A percentile compares a stretch with the other conserved stretches of the same genome.
These are phyloP conservation scores for Colletotrichum sojae DNA, from an alignment of 2,329 filamentous ascomycete genomes.

Conservation along the genomic window DNA sequence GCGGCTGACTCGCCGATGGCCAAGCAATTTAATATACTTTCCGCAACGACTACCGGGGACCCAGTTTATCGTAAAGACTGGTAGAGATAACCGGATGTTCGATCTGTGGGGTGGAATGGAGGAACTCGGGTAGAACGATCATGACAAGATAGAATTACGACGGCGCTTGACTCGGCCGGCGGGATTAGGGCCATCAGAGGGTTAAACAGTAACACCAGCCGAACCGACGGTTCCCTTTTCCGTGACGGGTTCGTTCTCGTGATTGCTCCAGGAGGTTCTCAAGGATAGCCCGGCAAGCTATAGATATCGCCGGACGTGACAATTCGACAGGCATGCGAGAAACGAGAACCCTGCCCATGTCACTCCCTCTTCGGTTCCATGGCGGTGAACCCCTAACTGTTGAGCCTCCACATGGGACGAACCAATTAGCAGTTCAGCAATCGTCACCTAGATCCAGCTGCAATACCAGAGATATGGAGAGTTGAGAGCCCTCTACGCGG, in stretches of 20 bases:
- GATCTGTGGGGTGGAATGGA: slow-evolving; percentile 22
- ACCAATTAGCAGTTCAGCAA: slow-evolving; percentile 8
- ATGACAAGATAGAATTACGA: background rate
- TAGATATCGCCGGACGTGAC: slow-evolving; percentile 1
- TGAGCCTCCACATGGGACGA: slow-evolving; percentile 13
- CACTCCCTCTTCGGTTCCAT: background rate
- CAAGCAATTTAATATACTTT: slow-evolving; percentile 32
- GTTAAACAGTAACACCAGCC: background rate
- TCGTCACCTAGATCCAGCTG: slow-evolving; percentile 1
- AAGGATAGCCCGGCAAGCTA: slow-evolving; percentile 5
- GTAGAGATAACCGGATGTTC: slow-evolving; percentile 9
- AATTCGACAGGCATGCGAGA: background rate
- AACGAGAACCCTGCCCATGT: slow-evolving; percentile 9
- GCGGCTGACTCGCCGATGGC: slow-evolving; percentile 26
- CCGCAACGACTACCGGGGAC: slow-evolving; percentile 11
- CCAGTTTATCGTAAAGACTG: slow-evolving; percentile 6
- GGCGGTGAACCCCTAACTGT: slow-evolving; percentile 12
- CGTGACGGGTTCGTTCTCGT: background rate
- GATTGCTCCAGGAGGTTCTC: background rate
- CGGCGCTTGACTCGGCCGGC: background rate
- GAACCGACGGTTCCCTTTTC: background rate
- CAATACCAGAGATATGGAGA: background rate
- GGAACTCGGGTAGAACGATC: background rate
- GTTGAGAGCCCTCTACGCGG: background rate
- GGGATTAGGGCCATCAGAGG: background rate